phyloP scores from a whole-genome alignment of 345 rosid genomes.

The Pelargonium nanum region DNA sequence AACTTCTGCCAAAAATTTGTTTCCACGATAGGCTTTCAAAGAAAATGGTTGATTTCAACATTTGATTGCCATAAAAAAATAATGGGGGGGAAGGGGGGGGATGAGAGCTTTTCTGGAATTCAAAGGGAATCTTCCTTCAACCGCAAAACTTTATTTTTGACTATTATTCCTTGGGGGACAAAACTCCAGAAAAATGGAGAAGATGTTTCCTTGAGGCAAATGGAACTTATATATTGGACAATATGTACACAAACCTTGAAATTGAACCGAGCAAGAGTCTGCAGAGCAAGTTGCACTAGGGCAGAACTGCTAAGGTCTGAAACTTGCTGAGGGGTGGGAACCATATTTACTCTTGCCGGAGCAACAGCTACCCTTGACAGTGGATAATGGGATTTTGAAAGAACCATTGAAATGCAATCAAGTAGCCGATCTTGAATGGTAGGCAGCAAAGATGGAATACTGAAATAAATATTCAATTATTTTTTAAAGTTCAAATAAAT shows the following conservation, averaged over 20 bases:
- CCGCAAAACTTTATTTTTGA: neutral
- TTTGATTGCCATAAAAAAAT: neutral
- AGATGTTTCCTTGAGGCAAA: neutral
- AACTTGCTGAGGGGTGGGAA: constrained; percentile 45
- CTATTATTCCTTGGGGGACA: neutral
- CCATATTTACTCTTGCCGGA: constrained; percentile 41
- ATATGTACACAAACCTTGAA: constrained; percentile 49
- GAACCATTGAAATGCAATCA: constrained; percentile 67
- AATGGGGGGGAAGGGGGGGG: no score
- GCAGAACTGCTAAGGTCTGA: constrained; percentile 62
- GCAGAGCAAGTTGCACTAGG: constrained; percentile 90
- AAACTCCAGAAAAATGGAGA: neutral
- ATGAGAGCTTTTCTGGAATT: no score
- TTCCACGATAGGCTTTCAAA: neutral
- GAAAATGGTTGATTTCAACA: neutral
- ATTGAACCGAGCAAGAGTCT: constrained; percentile 87
- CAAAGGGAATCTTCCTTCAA: no score
- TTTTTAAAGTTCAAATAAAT: neutral
- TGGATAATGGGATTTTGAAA: constrained; percentile 63
- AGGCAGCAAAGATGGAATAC: constrained; percentile 81
- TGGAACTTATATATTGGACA: constrained; percentile 1
- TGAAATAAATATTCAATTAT: constrained; percentile 33
- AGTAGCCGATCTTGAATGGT: constrained; percentile 82
- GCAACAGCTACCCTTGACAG: constrained; percentile 56
- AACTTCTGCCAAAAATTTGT: neutral